Percentiles rank a stretch among this genome's conserved stretches.
Evolutionary conservation across 495 filamentous ascomycete genomes (phyloP).

Genomic region (Bathelium albidoporum): DNA sequence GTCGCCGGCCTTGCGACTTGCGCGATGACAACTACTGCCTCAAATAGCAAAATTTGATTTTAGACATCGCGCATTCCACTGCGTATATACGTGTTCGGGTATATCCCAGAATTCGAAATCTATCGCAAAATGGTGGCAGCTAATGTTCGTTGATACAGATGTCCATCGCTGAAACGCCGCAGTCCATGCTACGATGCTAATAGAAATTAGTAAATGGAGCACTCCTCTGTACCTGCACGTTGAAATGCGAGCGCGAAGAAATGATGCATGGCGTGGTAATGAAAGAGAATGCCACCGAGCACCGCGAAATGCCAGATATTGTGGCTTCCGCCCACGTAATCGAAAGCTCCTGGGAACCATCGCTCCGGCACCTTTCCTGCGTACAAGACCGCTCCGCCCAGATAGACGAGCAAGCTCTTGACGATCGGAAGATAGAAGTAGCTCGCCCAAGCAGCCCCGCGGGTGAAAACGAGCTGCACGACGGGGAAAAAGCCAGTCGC

Average conservation of each 20-base stretch:
- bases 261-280: conserved; percentile 91
- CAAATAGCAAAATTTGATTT: neutral
- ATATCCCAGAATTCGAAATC: neutral
- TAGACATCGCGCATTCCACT: neutral
- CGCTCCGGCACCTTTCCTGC: conserved; percentile 90
- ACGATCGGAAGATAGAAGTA: conserved; percentile 85
- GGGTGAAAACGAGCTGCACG: conserved; percentile 65
- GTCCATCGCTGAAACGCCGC: neutral
- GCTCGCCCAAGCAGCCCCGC: conserved; percentile 61
- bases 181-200: neutral
- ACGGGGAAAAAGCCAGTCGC: conserved; percentile 88
- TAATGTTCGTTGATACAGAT: too few relatives aligned
- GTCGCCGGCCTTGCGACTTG: neutral
- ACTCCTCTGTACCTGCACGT: conserved; percentile 50
- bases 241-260: conserved; percentile 82
- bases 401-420: conserved; percentile 78
- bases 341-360: conserved; percentile 84
- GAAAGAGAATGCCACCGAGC: conserved; percentile 89
- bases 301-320: conserved; percentile 98
- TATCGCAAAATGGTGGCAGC: neutral
- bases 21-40: neutral
- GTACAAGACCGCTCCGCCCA: conserved; percentile 75
- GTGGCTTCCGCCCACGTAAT: conserved; percentile 88
- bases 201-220: conserved; percentile 28
- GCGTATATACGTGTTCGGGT: neutral